These are phyloP conservation scores for Ustilago curta DNA, from an alignment of 1,284 basidiomycete species.

Conservation along the genomic window DNA sequence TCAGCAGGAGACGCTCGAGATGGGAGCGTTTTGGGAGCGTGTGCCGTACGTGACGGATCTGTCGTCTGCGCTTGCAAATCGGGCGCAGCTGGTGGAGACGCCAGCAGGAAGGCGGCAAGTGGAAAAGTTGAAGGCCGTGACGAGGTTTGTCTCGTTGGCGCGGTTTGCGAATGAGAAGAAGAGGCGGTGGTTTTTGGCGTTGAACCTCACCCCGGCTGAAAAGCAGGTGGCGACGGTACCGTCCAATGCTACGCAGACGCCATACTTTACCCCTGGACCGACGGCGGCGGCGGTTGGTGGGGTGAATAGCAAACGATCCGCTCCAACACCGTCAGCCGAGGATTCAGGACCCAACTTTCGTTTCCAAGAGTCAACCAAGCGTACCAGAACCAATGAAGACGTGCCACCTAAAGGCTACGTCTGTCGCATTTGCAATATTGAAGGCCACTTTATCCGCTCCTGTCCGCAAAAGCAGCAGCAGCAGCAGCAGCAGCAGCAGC, in stretches of 20 bases:
- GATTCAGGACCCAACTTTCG: constrained; percentile 42
- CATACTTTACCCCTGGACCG: constrained; percentile 23
- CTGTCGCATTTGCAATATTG: constrained; percentile 48
- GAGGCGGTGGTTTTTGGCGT: constrained; percentile 64
- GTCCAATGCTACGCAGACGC: constrained; percentile 34
- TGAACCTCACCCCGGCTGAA: constrained; percentile 50
- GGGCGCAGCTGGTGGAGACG: not conserved
- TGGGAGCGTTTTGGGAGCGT: constrained; percentile 65
- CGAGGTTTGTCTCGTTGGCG: constrained; percentile 63
- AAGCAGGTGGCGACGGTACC: constrained; percentile 16
- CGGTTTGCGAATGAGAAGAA: constrained; percentile 60
- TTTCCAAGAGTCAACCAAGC: constrained; percentile 29
- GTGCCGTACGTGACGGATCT: constrained; percentile 58
- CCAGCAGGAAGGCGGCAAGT: constrained; percentile 6
- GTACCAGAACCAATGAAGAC: constrained; percentile 16
- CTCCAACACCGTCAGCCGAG: not conserved
- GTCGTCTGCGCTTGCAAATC: constrained; percentile 12
- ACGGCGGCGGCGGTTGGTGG: not conserved
- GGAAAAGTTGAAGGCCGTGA: constrained; percentile 30
- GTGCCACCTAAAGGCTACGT: constrained; percentile 54
- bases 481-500: too few relatives aligned
- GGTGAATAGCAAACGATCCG: constrained; percentile 8
- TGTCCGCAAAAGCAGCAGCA: constrained; percentile 39
- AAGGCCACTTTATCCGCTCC: constrained; percentile 51
- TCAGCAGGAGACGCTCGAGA: constrained; percentile 17